phyloP scores from a whole-genome alignment of 2,329 filamentous ascomycete species.

The Alternaria triticina region DNA sequence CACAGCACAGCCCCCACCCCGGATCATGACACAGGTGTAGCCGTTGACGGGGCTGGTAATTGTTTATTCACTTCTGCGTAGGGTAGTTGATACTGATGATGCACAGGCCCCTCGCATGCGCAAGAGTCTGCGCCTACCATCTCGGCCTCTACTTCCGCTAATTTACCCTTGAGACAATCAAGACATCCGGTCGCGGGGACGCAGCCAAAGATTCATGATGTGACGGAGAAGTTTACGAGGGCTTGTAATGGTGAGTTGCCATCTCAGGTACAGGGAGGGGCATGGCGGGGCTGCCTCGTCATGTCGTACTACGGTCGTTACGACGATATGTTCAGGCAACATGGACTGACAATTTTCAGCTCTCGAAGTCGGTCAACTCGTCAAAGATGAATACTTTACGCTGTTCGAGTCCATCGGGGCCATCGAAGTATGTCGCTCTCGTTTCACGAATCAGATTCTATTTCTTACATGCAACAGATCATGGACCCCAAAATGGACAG shows the following conservation, averaged over 20 bases:
- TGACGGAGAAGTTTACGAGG: slow-evolving; percentile 61
- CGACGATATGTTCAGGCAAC: background rate
- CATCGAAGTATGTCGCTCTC: slow-evolving; percentile 62
- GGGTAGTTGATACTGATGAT: slow-evolving; percentile 23
- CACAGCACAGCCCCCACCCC: slow-evolving; percentile 30
- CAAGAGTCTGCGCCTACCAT: slow-evolving; percentile 20
- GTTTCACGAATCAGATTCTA: background rate
- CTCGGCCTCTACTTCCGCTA: slow-evolving; percentile 21
- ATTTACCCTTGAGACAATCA: slow-evolving; percentile 41
- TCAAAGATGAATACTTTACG: slow-evolving; percentile 94
- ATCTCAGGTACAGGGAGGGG: slow-evolving; percentile 6
- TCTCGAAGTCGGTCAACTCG: slow-evolving; percentile 77
- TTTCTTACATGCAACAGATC: slow-evolving; percentile 65
- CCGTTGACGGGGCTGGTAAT: slow-evolving; percentile 25
- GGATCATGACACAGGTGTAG: slow-evolving; percentile 6
- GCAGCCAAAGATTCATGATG: slow-evolving; percentile 56
- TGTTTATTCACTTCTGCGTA: background rate
- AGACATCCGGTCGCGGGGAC: slow-evolving; percentile 24
- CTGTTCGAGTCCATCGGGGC: slow-evolving; percentile 93
- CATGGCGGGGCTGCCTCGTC: slow-evolving; percentile 20
- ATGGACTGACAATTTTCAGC: slow-evolving; percentile 57
- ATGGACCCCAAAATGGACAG: slow-evolving; percentile 99
- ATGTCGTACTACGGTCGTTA: slow-evolving; percentile 6
- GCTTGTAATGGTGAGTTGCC: slow-evolving; percentile 57
- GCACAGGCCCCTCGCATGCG: slow-evolving; percentile 25